phyloP scores from a whole-genome alignment of 306 rosid genomes.

The Lagenaria siceraria region DNA sequence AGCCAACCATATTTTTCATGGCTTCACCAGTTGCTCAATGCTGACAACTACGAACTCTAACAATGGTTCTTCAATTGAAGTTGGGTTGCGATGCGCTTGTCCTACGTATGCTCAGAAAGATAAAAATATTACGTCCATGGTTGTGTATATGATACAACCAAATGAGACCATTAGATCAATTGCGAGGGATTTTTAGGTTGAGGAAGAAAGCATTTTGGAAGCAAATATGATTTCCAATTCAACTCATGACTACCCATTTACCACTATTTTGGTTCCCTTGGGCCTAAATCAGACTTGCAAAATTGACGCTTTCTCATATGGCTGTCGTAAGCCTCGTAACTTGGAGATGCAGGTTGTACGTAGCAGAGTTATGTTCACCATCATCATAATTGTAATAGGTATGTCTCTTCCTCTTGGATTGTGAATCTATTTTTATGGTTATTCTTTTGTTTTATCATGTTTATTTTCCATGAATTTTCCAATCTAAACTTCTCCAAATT shows the following conservation, averaged over 20 bases:
- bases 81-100: background rate
- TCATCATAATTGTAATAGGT: too few species aligned
- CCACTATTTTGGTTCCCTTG: background rate
- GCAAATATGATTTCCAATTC: background rate
- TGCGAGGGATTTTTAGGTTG: background rate
- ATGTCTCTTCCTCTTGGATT: too few species aligned
- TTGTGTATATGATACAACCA: background rate
- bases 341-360: too few species aligned
- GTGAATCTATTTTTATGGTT: too few species aligned
- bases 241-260: background rate
- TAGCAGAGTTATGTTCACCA: too few species aligned
- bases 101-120: background rate
- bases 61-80: background rate
- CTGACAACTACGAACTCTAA: background rate
- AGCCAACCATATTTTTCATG: background rate
- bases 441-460: too few species aligned
- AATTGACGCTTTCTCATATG: too few species aligned
- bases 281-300: background rate
- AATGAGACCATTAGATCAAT: background rate
- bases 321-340: too few species aligned
- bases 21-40: background rate
- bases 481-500: too few species aligned
- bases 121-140: background rate
- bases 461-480: too few species aligned
- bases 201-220: background rate